Evolutionary conservation across 257 asterid species (phyloP), one percentile per base, ranked within the genome.

Genomic region (Solanum medicagineum): DNA sequence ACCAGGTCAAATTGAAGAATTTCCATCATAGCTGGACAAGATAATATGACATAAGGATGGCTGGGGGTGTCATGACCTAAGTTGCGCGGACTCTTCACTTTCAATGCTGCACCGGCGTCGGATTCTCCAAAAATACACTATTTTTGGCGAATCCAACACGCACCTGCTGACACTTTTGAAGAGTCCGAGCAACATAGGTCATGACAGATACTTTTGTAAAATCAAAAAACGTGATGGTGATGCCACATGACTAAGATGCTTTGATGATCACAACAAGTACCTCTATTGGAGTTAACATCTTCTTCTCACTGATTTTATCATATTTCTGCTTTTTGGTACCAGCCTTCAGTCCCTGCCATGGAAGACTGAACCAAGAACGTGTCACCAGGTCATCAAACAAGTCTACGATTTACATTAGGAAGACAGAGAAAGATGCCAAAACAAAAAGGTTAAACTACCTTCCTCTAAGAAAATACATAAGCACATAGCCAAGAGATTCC

Each of bases 321-420:
- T 96, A 96, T 86, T 96, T 96, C 93, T 96, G 97, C 91, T 94
- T 96, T 91, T 96, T 96, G 87, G 94, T 94, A 81, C 95, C 98
- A 86, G 99, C 98, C 94, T 92, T 94, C 79, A 96, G 86, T 84
- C 98, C 98, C 92, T 96, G 99, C 99, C 98, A 96, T 24, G 99
- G 98, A 87, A 96, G 97, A 90, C 98, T 94, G 90, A 62, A 63
- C 80, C 80, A 84, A 88, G 88, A 77, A 85, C 49, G 70, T 45
- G 36, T 49, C 55, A 70, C 74, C 29, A 55, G 49, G 54, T 60
- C 49, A 56, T 36, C 51, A 16, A 68, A 22, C 20, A 53, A 55
- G 17, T 13, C 80, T 32, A 54, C n/a, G n/a, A 51, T 53, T 79
- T 16, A 12, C 29, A 51, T 36, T 20, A 47, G 40, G 80, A 6